phyloP scores from a whole-genome alignment of 495 filamentous ascomycete genomes.

The Bacidia rubella region DNA sequence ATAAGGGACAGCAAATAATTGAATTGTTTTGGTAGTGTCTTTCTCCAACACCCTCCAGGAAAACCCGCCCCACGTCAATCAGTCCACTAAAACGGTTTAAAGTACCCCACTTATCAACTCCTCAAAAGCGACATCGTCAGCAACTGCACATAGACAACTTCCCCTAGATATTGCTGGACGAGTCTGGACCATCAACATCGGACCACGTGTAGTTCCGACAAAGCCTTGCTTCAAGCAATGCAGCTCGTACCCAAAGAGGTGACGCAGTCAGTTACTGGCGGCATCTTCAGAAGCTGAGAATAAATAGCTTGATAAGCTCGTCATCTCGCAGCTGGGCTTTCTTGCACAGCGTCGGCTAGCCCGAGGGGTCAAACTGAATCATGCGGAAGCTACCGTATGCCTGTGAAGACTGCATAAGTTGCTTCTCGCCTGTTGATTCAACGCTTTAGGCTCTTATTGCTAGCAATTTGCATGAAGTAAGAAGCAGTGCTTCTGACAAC shows the following conservation, averaged over 20 bases:
- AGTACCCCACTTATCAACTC: too few species aligned
- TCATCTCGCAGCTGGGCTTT: conserved; percentile 77
- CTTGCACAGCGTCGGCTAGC: conserved; percentile 84
- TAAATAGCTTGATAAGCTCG: conserved; percentile 83
- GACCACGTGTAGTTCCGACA: too few species aligned
- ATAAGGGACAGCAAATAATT: too few species aligned
- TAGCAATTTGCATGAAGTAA: conserved; percentile 74
- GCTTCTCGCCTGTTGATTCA: background rate
- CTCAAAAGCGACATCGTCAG: too few species aligned
- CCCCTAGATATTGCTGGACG: too few species aligned
- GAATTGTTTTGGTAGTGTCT: too few species aligned
- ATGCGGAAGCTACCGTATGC: conserved; percentile 75
- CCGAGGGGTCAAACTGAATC: conserved; percentile 78
- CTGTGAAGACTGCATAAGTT: conserved; percentile 2
- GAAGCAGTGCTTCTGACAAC: conserved; percentile 8
- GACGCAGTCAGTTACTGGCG: conserved; percentile 3
- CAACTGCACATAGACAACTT: too few species aligned
- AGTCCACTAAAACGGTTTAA: too few species aligned
- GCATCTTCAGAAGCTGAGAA: background rate
- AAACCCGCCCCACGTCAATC: too few species aligned
- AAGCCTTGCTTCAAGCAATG: conserved; percentile 38
- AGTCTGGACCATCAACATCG: too few species aligned
- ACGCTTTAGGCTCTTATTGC: conserved; percentile 69
- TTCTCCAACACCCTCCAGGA: too few species aligned
- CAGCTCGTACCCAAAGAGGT: conserved; percentile 83